Conservation (phyloP, 176 grass and related monocot genomes). For the Triticum timopheevii region DNA sequence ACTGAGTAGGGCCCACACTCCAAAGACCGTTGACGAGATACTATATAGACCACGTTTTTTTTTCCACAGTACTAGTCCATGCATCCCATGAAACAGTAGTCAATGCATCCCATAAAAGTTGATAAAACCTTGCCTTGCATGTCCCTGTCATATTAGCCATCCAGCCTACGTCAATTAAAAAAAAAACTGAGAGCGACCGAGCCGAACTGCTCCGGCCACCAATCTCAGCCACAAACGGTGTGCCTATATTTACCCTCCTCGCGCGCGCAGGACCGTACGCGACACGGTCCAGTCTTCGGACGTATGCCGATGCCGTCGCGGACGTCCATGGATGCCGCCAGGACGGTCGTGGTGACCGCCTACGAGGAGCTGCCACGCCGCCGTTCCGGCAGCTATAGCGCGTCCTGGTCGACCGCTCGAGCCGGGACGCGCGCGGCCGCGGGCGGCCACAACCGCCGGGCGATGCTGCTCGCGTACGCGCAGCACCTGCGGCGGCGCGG, state of each 20-base stretch:
- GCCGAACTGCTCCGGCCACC: background rate
- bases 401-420: background rate
- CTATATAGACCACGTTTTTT: background rate
- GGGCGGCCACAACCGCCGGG: background rate
- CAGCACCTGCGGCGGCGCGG: constrained; percentile 27
- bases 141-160: background rate
- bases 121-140: constrained; percentile 2
- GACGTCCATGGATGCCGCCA: constrained; percentile 8
- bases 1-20: background rate
- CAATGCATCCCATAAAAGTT: too few relatives aligned
- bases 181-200: constrained; percentile 1
- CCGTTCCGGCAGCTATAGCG: background rate
- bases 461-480: constrained; percentile 40
- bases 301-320: background rate
- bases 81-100: too few relatives aligned
- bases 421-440: background rate
- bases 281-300: background rate
- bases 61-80: background rate
- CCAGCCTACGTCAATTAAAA: background rate
- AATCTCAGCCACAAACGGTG: background rate
- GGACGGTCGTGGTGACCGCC: constrained; percentile 24
- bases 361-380: constrained; percentile 38
- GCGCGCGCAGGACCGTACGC: background rate
- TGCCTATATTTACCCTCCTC: constrained; percentile 1
- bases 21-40: constrained; percentile 18